A percentile compares a stretch with the other conserved stretches of the same genome.
Evolutionary conservation across 192 early-diverging fungal species (phyloP).

Genomic region (Coemansia sp.): DNA sequence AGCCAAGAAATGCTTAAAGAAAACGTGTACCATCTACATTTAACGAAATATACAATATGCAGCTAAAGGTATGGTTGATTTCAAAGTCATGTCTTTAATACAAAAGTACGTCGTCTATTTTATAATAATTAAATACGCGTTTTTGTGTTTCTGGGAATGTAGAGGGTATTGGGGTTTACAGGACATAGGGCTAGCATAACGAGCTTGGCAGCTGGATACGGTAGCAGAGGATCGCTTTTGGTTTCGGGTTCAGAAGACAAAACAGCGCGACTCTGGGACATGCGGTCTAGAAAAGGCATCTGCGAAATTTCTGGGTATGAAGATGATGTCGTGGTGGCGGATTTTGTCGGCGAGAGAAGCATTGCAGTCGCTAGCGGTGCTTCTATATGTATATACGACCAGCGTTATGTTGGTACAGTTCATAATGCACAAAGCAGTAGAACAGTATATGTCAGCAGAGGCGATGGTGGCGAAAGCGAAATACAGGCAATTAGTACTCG

Average conservation of each 20-base stretch:
- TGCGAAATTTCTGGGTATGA: slow-evolving; percentile 21
- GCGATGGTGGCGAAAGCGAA: slow-evolving; percentile 13
- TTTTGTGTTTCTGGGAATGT: neutral
- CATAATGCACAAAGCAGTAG: neutral
- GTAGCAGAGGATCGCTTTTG: slow-evolving; percentile 9
- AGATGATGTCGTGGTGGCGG: slow-evolving; percentile 17
- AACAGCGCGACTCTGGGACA: slow-evolving; percentile 44
- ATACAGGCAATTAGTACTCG: slow-evolving; percentile 37
- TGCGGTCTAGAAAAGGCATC: slow-evolving; percentile 11
- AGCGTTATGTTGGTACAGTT: slow-evolving; percentile 10
- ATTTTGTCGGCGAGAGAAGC: slow-evolving; percentile 20
- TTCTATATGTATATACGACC: slow-evolving; percentile 27
- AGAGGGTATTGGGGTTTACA: slow-evolving; percentile 5
- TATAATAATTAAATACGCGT: neutral
- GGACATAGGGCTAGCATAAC: slow-evolving; percentile 28
- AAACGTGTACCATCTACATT: too few relatives aligned
- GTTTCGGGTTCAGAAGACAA: slow-evolving; percentile 47
- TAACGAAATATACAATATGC: neutral
- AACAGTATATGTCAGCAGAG: neutral
- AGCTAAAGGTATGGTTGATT: neutral
- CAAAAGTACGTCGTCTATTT: neutral
- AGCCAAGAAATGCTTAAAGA: too few relatives aligned
- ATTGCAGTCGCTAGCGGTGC: slow-evolving; percentile 23
- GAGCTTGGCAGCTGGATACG: slow-evolving; percentile 25
- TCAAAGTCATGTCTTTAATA: neutral